phyloP scores from a whole-genome alignment of 345 rosid species.

The Moricandia arvensis region DNA sequence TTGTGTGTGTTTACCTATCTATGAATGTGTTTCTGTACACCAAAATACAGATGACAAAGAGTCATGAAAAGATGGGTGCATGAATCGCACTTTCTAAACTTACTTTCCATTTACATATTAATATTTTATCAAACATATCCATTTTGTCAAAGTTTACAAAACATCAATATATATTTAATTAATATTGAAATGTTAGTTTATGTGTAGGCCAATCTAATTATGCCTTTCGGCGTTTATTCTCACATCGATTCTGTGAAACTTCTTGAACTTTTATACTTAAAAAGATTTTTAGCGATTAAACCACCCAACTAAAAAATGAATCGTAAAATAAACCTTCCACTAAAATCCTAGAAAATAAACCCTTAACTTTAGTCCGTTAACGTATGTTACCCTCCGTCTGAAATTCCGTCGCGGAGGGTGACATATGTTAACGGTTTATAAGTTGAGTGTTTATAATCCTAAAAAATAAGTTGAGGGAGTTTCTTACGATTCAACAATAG shows the following conservation, averaged over 20 bases:
- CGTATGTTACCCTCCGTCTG: too few species aligned
- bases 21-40: background rate
- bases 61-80: constrained; percentile 26
- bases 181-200: background rate
- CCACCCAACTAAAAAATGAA: too few species aligned
- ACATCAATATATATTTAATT: background rate
- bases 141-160: background rate
- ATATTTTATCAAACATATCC: constrained; percentile 11
- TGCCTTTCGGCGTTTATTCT: constrained; percentile 25
- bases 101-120: constrained; percentile 17
- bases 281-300: too few species aligned
- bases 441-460: too few species aligned
- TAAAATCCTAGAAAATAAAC: too few species aligned
- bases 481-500: too few species aligned
- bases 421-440: too few species aligned
- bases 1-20: background rate
- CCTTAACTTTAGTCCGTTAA: too few species aligned
- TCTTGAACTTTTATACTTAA: background rate
- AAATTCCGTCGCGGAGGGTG: too few species aligned
- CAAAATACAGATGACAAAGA: constrained; percentile 13
- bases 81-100: constrained; percentile 17
- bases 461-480: too few species aligned
- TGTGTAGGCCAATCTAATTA: constrained; percentile 1
- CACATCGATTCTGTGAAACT: constrained; percentile 6
- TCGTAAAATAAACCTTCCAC: too few species aligned